phyloP scores from a whole-genome alignment of 306 rosid species.

The Gleditsia sinensis region DNA sequence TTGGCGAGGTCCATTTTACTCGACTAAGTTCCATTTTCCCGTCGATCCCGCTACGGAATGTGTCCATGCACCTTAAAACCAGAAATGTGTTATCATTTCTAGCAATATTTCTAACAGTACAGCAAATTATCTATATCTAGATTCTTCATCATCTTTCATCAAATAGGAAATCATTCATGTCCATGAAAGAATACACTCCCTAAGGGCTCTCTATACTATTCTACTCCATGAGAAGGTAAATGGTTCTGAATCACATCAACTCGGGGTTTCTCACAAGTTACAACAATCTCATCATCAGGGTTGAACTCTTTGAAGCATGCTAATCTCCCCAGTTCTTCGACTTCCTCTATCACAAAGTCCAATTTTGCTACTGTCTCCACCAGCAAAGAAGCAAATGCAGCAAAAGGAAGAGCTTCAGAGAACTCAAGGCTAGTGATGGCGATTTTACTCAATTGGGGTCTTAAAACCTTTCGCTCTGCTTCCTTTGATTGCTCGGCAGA shows the following conservation, averaged over 20 bases:
- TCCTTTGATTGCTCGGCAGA: conserved; percentile 34
- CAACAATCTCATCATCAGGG: conserved; percentile 47
- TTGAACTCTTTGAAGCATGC: conserved; percentile 71
- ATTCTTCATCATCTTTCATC: neutral
- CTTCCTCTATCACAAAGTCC: conserved; percentile 67
- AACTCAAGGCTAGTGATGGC: conserved; percentile 81
- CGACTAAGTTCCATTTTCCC: too few relatives aligned
- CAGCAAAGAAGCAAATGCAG: conserved; percentile 84
- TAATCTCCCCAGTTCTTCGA: conserved; percentile 69
- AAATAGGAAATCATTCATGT: neutral
- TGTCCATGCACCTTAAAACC: neutral
- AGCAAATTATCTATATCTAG: neutral
- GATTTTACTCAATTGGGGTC: conserved; percentile 70
- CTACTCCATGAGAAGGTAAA: conserved; percentile 54
- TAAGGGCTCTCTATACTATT: conserved; percentile 20
- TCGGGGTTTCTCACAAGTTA: conserved; percentile 49
- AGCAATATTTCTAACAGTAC: neutral
- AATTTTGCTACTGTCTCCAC: conserved; percentile 88
- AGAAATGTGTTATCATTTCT: neutral
- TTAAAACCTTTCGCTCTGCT: conserved; percentile 49
- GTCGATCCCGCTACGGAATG: too few relatives aligned
- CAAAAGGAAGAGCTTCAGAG: conserved; percentile 87
- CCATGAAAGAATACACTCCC: neutral
- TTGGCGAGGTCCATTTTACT: too few relatives aligned
- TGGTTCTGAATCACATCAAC: conserved; percentile 39